Conservation (phyloP, 257 asterid species). For the Knoxia roxburghii region DNA sequence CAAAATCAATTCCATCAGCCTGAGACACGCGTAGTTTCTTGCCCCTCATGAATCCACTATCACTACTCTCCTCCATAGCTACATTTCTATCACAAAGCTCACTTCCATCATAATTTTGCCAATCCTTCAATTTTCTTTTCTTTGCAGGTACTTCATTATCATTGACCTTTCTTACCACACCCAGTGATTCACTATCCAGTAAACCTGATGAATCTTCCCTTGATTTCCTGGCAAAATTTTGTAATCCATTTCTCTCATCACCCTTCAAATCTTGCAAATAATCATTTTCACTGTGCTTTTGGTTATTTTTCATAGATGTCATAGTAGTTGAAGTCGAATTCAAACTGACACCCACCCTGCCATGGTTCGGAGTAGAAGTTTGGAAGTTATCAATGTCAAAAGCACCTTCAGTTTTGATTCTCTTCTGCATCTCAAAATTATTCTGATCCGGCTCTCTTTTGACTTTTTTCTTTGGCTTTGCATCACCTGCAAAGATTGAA, state of each 20-base stretch:
- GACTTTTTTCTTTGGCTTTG: conserved; percentile 42
- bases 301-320: conserved; percentile 32
- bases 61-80: conserved; percentile 32
- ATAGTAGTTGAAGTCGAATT: conserved; percentile 28
- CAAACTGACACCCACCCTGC: conserved; percentile 22
- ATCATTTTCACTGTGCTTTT: conserved; percentile 26
- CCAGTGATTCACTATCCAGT: conserved; percentile 26
- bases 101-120: conserved; percentile 32
- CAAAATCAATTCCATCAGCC: conserved; percentile 42
- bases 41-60: conserved; percentile 41
- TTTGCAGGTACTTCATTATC: conserved; percentile 33
- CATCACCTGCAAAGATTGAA: conserved; percentile 50
- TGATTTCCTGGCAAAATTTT: conserved; percentile 31
- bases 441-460: conserved; percentile 43
- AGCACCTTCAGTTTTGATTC: conserved; percentile 33
- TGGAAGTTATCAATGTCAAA: conserved; percentile 24
- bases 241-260: conserved; percentile 29
- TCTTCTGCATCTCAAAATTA: conserved; percentile 35
- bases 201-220: conserved; percentile 32
- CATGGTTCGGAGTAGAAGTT: conserved; percentile 28
- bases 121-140: conserved; percentile 54
- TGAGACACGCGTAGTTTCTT: conserved; percentile 46
- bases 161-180: conserved; percentile 21
- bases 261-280: conserved; percentile 29
- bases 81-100: conserved; percentile 28